A percentile compares a stretch with the other conserved stretches of the same genome.
These are phyloP conservation scores for Pythium diclinum DNA, from an alignment of 352 stramenopile genomes.

Conservation along the genomic window DNA sequence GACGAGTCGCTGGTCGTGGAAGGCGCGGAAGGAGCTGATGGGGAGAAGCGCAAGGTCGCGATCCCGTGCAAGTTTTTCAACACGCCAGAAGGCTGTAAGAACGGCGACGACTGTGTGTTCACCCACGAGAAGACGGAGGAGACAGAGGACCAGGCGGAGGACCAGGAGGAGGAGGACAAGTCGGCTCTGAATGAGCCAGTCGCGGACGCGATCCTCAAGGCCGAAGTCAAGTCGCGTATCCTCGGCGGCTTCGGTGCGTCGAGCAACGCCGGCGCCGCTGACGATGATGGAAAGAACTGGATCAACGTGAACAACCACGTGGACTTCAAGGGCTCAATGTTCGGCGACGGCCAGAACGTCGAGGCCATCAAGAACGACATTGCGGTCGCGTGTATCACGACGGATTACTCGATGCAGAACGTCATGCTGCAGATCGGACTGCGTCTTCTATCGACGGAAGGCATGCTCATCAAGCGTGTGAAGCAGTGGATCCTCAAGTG, in stretches of 20 bases:
- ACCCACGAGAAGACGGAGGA: conserved; percentile 52
- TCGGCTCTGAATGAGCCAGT: conserved; percentile 36
- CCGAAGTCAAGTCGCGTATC: conserved; percentile 86
- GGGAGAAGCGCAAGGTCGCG: conserved; percentile 51
- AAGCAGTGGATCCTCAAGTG: conserved; percentile 97
- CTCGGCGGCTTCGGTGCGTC: conserved; percentile 76
- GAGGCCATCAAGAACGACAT: conserved; percentile 56
- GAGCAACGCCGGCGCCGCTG: conserved; percentile 67
- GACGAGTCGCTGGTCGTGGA: conserved; percentile 35
- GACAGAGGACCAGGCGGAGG: not conserved
- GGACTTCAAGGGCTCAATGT: conserved; percentile 69
- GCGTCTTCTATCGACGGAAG: conserved; percentile 72
- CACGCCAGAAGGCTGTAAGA: conserved; percentile 66
- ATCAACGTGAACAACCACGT: conserved; percentile 62
- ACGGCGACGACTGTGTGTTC: conserved; percentile 69
- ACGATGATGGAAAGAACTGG: conserved; percentile 89
- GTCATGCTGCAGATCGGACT: conserved; percentile 89
- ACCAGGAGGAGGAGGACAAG: conserved; percentile 23
- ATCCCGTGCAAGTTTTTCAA: conserved; percentile 80
- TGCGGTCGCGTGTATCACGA: conserved; percentile 78
- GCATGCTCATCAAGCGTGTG: conserved; percentile 85
- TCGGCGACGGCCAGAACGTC: conserved; percentile 65
- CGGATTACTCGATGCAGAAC: conserved; percentile 90
- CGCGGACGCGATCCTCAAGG: conserved; percentile 59
- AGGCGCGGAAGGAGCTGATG: conserved; percentile 14